Percentiles rank a stretch among this genome's conserved stretches.
These are phyloP conservation scores for Kluyveromyces wickerhamii DNA, from an alignment of 805 yeast species.

Conservation along the genomic window DNA sequence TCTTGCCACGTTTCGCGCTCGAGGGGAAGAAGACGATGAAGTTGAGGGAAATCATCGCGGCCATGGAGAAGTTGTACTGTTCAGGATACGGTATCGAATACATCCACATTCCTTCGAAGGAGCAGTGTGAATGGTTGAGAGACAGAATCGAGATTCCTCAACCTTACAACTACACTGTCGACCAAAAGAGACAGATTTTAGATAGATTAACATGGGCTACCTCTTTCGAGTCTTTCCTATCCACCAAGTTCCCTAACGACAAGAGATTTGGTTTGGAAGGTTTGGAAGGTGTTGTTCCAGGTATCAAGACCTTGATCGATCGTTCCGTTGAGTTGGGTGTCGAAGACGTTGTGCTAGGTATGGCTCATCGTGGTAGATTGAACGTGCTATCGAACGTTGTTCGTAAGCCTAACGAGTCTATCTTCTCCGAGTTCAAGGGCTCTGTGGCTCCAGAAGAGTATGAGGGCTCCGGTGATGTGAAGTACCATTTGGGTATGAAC, in stretches of 20 bases:
- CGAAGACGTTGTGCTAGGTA: constrained; percentile 94
- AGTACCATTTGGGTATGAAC: constrained; percentile 98
- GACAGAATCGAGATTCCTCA: constrained; percentile 89
- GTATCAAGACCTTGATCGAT: constrained; percentile 93
- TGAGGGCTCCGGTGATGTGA: constrained; percentile 98
- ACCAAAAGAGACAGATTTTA: constrained; percentile 91
- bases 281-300: constrained; percentile 94
- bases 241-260: constrained; percentile 95
- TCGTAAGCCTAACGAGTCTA: constrained; percentile 96
- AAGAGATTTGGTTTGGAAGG: constrained; percentile 99
- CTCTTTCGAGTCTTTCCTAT: constrained; percentile 83
- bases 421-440: constrained; percentile 93
- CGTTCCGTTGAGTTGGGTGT: constrained; percentile 87
- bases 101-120: constrained; percentile 92
- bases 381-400: constrained; percentile 97
- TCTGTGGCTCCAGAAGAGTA: constrained; percentile 63
- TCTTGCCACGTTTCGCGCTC: constrained; percentile 80
- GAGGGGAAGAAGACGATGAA: constrained; percentile 53
- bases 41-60: constrained; percentile 66
- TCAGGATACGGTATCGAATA: constrained; percentile 88
- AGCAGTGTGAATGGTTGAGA: constrained; percentile 97
- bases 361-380: constrained; percentile 99
- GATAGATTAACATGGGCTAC: constrained; percentile 97
- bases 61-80: constrained; percentile 82
- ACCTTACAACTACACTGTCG: constrained; percentile 75